Evolutionary conservation across 371 early-diverging fungal species (phyloP).

Genomic region (Syncephalastrum racemosum): DNA sequence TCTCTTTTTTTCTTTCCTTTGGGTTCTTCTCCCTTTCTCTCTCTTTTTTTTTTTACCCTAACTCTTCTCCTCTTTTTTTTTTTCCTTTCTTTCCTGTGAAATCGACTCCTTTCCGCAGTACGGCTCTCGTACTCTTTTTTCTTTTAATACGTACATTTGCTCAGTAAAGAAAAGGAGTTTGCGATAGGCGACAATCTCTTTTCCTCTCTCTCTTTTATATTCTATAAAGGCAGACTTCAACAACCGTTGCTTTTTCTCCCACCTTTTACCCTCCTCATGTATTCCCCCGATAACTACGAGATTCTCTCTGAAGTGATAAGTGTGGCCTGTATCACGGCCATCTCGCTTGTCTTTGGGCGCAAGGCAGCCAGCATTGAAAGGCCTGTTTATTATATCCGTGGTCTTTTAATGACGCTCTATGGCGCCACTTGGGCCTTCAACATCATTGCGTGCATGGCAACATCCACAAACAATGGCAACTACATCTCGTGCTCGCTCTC

Average conservation of each 20-base stretch:
- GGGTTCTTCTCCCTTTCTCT: slow-evolving; percentile 3
- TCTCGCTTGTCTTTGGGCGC: slow-evolving; percentile 57
- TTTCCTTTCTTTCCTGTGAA: not conserved
- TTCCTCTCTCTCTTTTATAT: slow-evolving; percentile 6
- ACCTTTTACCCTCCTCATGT: slow-evolving; percentile 24
- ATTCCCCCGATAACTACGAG: slow-evolving; percentile 49
- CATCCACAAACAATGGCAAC: slow-evolving; percentile 58
- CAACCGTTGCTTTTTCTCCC: not conserved
- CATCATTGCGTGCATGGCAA: slow-evolving; percentile 49
- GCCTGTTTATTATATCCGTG: slow-evolving; percentile 48
- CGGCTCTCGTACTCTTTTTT: no score
- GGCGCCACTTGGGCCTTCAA: slow-evolving; percentile 50
- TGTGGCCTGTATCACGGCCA: slow-evolving; percentile 48
- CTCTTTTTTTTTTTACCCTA: not conserved
- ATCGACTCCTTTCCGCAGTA: no score
- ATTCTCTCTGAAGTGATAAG: slow-evolving; percentile 48
- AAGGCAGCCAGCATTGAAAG: slow-evolving; percentile 50
- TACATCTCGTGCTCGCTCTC: slow-evolving; percentile 47
- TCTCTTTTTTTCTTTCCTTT: not conserved
- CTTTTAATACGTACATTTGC: no score
- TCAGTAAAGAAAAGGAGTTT: no score
- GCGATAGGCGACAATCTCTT: slow-evolving; percentile 4
- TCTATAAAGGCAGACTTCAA: not conserved
- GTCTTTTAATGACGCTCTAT: slow-evolving; percentile 42
- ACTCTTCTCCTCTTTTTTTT: slow-evolving; percentile 3